phyloP scores from a whole-genome alignment of 306 rosid genomes.

The Lathyrus sativus region DNA sequence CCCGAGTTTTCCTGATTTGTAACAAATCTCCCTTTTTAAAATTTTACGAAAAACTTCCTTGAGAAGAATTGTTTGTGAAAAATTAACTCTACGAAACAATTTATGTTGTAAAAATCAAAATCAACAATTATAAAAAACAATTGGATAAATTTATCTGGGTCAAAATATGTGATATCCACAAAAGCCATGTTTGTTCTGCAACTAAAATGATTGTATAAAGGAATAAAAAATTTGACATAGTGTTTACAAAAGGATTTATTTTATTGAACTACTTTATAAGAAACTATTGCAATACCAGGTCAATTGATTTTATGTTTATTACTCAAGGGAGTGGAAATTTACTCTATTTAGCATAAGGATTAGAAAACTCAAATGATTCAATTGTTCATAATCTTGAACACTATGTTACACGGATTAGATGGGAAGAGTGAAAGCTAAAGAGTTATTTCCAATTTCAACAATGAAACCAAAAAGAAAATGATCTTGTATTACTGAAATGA shows the following conservation, averaged over 20 bases:
- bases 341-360: conserved; percentile 20
- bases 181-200: conserved; percentile 6
- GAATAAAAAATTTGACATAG: conserved; percentile 1
- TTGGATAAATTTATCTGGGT: conserved; percentile 1
- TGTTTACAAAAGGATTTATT: not conserved
- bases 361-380: conserved; percentile 26
- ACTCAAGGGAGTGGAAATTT: conserved; percentile 2
- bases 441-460: conserved; percentile 9
- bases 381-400: conserved; percentile 30
- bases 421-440: not conserved
- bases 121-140: conserved; percentile 9
- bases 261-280: conserved; percentile 16
- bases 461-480: conserved; percentile 10
- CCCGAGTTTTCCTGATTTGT: conserved; percentile 2
- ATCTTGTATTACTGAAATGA: conserved; percentile 21
- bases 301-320: conserved; percentile 15
- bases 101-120: conserved; percentile 5
- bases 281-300: conserved; percentile 18
- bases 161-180: not conserved
- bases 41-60: conserved; percentile 10
- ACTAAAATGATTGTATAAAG: conserved; percentile 7
- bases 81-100: not conserved
- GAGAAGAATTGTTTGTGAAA: conserved; percentile 18
- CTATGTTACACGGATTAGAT: conserved; percentile 1
- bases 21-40: conserved; percentile 17